These are phyloP conservation scores for Komagataella ulmi DNA, from an alignment of 805 yeast genomes.

Conservation along the genomic window DNA sequence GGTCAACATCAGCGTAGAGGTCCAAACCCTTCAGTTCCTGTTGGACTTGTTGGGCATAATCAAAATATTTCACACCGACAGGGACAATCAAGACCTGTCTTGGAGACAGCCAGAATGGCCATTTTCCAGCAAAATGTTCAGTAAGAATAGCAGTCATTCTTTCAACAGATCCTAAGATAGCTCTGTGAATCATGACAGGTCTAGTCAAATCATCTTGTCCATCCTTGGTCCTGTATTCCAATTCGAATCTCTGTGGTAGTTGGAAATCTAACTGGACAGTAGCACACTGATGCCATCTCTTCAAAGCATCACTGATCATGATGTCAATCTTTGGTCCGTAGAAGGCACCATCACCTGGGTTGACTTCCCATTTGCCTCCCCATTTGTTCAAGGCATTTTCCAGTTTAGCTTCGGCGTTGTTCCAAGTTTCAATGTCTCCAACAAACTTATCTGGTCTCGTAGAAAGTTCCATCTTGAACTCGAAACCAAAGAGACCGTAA, in stretches of 20 bases:
- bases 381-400: slow-evolving; percentile 72
- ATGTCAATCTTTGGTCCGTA: slow-evolving; percentile 95
- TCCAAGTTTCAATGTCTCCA: slow-evolving; percentile 92
- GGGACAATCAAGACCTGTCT: slow-evolving; percentile 95
- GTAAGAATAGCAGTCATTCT: slow-evolving; percentile 98
- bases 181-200: slow-evolving; percentile 99
- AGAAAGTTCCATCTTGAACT: slow-evolving; percentile 91
- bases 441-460: slow-evolving; percentile 96
- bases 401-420: slow-evolving; percentile 76
- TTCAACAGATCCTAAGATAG: slow-evolving; percentile 95
- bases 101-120: slow-evolving; percentile 99
- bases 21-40: slow-evolving; percentile 57
- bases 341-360: slow-evolving; percentile 96
- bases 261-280: slow-evolving; percentile 98
- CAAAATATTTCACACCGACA: slow-evolving; percentile 87
- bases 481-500: slow-evolving; percentile 88
- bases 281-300: slow-evolving; percentile 98
- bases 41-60: slow-evolving; percentile 76
- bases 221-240: slow-evolving; percentile 70
- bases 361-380: slow-evolving; percentile 88
- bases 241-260: slow-evolving; percentile 85
- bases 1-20: slow-evolving; percentile 86
- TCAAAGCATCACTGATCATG: slow-evolving; percentile 85
- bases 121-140: slow-evolving; percentile 96
- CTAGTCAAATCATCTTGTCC: slow-evolving; percentile 48